Conservation (phyloP, 805 yeast genomes). For the Wickerhamomyces strasburgensis region DNA sequence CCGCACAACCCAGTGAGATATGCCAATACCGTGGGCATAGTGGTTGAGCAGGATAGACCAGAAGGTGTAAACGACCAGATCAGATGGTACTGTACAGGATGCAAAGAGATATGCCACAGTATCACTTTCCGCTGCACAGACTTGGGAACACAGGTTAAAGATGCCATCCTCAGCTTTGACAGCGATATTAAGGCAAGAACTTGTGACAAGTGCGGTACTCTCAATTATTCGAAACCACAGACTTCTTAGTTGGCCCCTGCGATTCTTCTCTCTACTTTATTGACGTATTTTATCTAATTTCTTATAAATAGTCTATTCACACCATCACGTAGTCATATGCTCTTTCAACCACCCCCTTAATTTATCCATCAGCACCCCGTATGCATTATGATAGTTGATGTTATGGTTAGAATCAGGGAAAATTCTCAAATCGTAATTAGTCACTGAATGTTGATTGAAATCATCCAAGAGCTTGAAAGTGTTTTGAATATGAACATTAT, state of each 20-base stretch:
- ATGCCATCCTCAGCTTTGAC: constrained; percentile 70
- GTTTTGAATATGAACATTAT: constrained; percentile 76
- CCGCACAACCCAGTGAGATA: constrained; percentile 91
- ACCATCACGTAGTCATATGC: not conserved
- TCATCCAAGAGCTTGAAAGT: constrained; percentile 56
- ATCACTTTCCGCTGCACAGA: constrained; percentile 69
- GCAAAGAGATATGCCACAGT: constrained; percentile 63
- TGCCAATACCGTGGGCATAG: constrained; percentile 82
- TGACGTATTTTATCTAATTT: too few species aligned
- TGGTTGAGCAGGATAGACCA: constrained; percentile 90
- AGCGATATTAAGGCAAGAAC: constrained; percentile 58
- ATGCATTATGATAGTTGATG: constrained; percentile 76
- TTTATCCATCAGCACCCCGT: constrained; percentile 64
- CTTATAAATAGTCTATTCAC: not conserved
- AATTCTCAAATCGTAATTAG: constrained; percentile 78
- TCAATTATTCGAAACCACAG: constrained; percentile 63
- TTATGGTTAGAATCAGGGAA: constrained; percentile 94
- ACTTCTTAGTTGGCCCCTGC: not conserved
- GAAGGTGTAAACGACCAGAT: constrained; percentile 61
- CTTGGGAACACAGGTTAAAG: constrained; percentile 86
- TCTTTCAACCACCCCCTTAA: constrained; percentile 48
- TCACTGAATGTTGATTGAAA: constrained; percentile 46
- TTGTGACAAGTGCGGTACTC: constrained; percentile 69
- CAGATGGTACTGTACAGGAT: constrained; percentile 82
- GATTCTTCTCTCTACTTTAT: not conserved